Conservation (phyloP, 2,329 filamentous ascomycete genomes). For the Fusarium sp. region DNA sequence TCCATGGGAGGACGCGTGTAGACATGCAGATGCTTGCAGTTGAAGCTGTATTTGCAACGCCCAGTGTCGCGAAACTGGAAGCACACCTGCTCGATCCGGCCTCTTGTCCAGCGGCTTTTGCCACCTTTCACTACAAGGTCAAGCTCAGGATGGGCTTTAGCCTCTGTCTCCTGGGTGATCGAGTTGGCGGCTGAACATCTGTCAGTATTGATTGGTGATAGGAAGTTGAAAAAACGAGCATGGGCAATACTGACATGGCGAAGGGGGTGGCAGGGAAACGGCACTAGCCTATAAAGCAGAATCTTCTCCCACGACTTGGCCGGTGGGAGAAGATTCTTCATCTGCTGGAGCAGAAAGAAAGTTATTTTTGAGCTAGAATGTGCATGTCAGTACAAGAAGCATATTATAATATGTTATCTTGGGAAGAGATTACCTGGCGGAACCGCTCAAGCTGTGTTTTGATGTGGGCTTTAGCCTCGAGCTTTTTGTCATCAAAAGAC, state of each 20-base stretch:
- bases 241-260: neutral
- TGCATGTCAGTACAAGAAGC: neutral
- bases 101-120: neutral
- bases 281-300: neutral
- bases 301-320: neutral
- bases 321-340: neutral
- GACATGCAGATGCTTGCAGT: neutral
- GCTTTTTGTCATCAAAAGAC: neutral
- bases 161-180: neutral
- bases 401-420: too few relatives aligned
- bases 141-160: neutral
- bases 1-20: slow-evolving; percentile 5
- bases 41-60: neutral
- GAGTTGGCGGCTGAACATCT: neutral
- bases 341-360: neutral
- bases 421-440: neutral
- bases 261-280: neutral
- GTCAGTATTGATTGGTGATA: neutral
- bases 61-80: neutral
- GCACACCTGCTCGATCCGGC: neutral
- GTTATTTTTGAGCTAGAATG: neutral
- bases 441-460: neutral
- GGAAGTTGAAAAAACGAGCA: neutral
- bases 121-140: neutral
- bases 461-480: neutral